These are phyloP conservation scores for Cicer chorassanicum DNA, from an alignment of 306 rosid species.

Conservation along the genomic window DNA sequence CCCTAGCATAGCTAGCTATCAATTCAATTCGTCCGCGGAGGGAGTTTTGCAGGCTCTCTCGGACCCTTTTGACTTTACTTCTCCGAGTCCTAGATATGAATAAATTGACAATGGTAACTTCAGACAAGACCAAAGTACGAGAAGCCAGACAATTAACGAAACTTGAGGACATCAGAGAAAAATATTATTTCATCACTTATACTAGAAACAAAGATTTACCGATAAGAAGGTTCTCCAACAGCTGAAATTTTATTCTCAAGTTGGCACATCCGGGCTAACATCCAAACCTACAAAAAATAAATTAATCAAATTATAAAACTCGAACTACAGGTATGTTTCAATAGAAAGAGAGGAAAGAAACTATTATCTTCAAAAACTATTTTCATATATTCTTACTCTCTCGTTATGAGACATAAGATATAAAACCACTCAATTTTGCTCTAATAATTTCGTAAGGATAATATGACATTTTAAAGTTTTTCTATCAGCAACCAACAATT, in stretches of 20 bases:
- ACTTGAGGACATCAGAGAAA: neutral
- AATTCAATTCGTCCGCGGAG: conserved; percentile 79
- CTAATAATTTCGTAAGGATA: conserved; percentile 34
- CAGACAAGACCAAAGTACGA: conserved; percentile 30
- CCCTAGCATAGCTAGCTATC: conserved; percentile 91
- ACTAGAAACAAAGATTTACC: conserved; percentile 54
- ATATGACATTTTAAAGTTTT: conserved; percentile 17
- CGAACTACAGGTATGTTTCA: conserved; percentile 23
- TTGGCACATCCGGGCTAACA: conserved; percentile 98
- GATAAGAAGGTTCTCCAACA: conserved; percentile 89
- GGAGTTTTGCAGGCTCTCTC: conserved; percentile 82
- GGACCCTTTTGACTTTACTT: conserved; percentile 79
- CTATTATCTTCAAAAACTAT: neutral
- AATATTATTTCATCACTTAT: conserved; percentile 11
- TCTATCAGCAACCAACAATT: conserved; percentile 32
- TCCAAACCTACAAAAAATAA: conserved; percentile 73
- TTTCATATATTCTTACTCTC: neutral
- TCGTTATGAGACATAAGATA: conserved; percentile 31
- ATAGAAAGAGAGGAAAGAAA: conserved; percentile 35
- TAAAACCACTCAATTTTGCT: conserved; percentile 24
- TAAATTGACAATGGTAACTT: conserved; percentile 26
- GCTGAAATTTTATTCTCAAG: conserved; percentile 94
- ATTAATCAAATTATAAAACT: conserved; percentile 28
- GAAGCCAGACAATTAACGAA: neutral
- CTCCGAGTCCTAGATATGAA: conserved; percentile 64